Conservation (phyloP, 768 basidiomycete genomes). For the Collybiopsis confluens region DNA sequence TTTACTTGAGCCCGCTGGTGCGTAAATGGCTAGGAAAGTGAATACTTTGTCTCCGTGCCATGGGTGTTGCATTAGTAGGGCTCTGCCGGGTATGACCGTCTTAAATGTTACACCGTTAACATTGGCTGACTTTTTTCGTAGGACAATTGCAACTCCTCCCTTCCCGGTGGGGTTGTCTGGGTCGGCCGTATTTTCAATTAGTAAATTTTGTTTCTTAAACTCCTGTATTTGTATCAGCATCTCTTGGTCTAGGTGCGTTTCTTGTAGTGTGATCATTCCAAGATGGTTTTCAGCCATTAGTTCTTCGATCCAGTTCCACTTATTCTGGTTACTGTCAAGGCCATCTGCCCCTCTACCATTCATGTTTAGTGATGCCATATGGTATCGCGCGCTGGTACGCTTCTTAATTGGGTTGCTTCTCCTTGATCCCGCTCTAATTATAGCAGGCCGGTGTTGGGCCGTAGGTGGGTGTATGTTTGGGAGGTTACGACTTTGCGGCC, state of each 20-base stretch:
- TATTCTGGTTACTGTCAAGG: constrained; percentile 1
- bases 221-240: constrained; percentile 3
- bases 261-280: constrained; percentile 24
- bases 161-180: constrained; percentile 13
- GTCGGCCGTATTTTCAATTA: constrained; percentile 16
- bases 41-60: constrained; percentile 19
- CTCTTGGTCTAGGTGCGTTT: constrained; percentile 25
- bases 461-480: too few relatives aligned
- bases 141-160: constrained; percentile 28
- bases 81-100: constrained; percentile 24
- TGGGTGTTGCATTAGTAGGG: constrained; percentile 11
- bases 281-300: constrained; percentile 21
- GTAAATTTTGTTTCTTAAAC: constrained; percentile 8
- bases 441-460: too few relatives aligned
- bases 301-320: constrained; percentile 11
- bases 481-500: too few relatives aligned
- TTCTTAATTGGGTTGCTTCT: too few relatives aligned
- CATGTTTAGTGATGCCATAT: constrained; percentile 8
- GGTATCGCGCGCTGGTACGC: too few relatives aligned
- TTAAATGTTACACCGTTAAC: constrained; percentile 8
- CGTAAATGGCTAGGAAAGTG: constrained; percentile 28
- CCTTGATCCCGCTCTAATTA: too few relatives aligned
- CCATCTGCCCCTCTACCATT: neutral
- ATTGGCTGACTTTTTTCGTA: constrained; percentile 25
- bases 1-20: constrained; percentile 22